Percentiles rank a stretch among this genome's conserved stretches.
These are phyloP conservation scores for Rhododendron henanense DNA, from an alignment of 148 eudicot species.

Conservation along the genomic window DNA sequence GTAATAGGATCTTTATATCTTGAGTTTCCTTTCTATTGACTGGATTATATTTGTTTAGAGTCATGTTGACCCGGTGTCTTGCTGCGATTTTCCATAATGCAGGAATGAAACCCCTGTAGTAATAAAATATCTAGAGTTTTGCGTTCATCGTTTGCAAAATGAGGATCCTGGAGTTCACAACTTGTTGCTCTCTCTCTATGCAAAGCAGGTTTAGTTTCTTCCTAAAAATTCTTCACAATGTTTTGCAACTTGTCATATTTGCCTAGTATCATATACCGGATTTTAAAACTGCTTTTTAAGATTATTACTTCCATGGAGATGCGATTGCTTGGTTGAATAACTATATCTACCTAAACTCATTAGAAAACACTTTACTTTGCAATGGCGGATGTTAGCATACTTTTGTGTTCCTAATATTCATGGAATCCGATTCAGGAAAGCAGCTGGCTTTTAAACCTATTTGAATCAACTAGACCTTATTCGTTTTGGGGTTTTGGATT, in stretches of 20 bases:
- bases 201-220: constrained; percentile 67
- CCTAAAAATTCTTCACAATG: background rate
- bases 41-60: background rate
- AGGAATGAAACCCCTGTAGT: constrained; percentile 99
- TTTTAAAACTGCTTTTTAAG: background rate
- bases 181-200: constrained; percentile 74
- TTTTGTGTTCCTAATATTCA: background rate
- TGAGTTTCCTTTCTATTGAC: background rate
- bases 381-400: background rate
- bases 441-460: background rate
- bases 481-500: too few species aligned
- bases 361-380: background rate
- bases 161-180: constrained; percentile 99
- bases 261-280: background rate
- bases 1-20: background rate
- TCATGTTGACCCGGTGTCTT: background rate
- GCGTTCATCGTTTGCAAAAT: constrained; percentile 81
- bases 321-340: background rate
- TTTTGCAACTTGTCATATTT: background rate
- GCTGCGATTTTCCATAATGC: constrained; percentile 18
- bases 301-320: background rate
- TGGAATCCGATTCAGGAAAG: background rate
- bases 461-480: background rate
- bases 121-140: constrained; percentile 84
- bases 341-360: background rate